These are phyloP conservation scores for Colletotrichum sp. DNA, from an alignment of 2,329 filamentous ascomycete genomes.

Conservation along the genomic window DNA sequence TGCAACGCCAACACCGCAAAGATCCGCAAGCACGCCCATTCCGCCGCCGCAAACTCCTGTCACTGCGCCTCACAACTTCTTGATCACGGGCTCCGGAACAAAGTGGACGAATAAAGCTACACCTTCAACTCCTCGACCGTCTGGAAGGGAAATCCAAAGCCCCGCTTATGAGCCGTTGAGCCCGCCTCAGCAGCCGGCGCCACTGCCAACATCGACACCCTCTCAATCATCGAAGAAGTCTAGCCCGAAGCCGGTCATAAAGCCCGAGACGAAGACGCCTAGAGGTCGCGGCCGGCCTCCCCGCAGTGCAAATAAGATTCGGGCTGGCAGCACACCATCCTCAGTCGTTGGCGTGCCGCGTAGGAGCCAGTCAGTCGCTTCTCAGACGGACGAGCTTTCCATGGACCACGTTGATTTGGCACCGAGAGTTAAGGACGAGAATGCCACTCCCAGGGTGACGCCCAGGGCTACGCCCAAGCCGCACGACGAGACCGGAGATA, in stretches of 20 bases:
- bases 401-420: constrained; percentile 44
- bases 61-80: constrained; percentile 26
- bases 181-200: constrained; percentile 49
- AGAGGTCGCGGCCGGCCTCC: constrained; percentile 42
- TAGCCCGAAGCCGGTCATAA: constrained; percentile 37
- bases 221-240: constrained; percentile 38
- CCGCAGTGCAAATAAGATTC: constrained; percentile 39
- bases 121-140: constrained; percentile 59
- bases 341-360: constrained; percentile 35
- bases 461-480: constrained; percentile 42
- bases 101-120: constrained; percentile 64
- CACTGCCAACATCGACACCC: constrained; percentile 38
- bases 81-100: constrained; percentile 52
- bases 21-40: constrained; percentile 32
- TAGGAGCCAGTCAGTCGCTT: constrained; percentile 51
- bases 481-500: constrained; percentile 61
- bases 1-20: constrained; percentile 34
- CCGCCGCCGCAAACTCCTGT: constrained; percentile 39
- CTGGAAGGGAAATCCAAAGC: constrained; percentile 45
- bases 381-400: constrained; percentile 53
- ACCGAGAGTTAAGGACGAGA: constrained; percentile 64
- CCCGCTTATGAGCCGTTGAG: constrained; percentile 66
- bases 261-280: constrained; percentile 22
- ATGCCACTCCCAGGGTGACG: constrained; percentile 43
- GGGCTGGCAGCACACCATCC: constrained; percentile 37